Evolutionary conservation across 306 rosid species (phyloP).

Genomic region (Macrotyloma uniflorum): DNA sequence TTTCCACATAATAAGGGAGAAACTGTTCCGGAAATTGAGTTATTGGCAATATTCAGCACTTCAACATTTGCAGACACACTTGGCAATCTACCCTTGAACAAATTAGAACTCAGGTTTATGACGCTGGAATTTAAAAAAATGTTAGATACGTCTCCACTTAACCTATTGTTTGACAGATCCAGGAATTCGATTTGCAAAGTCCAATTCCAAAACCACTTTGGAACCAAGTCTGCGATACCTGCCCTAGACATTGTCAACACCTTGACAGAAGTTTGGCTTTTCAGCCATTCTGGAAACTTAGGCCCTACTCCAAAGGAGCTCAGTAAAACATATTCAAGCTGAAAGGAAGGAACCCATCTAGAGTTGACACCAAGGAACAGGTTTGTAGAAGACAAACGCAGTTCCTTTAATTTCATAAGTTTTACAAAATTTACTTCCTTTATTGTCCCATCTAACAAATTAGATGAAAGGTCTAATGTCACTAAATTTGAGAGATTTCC

Average conservation of each 20-base stretch:
- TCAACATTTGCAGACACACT: slow-evolving; percentile 34
- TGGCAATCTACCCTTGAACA: slow-evolving; percentile 34
- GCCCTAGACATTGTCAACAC: slow-evolving; percentile 32
- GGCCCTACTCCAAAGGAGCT: slow-evolving; percentile 42
- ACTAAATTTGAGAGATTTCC: slow-evolving; percentile 32
- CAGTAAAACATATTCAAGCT: slow-evolving; percentile 20
- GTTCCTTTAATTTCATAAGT: slow-evolving; percentile 26
- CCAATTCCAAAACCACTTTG: slow-evolving; percentile 52
- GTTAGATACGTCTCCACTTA: slow-evolving; percentile 36
- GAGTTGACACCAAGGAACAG: slow-evolving; percentile 31
- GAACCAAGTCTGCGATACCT: slow-evolving; percentile 36
- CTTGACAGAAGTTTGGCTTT: neutral
- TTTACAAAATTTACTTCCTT: slow-evolving; percentile 10
- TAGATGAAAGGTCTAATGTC: slow-evolving; percentile 35
- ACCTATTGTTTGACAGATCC: slow-evolving; percentile 38
- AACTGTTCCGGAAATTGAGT: slow-evolving; percentile 35
- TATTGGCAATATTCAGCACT: slow-evolving; percentile 35
- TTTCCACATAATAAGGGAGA: slow-evolving; percentile 37
- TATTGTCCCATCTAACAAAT: slow-evolving; percentile 35
- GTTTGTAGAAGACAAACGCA: slow-evolving; percentile 35
- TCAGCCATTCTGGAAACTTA: slow-evolving; percentile 49
- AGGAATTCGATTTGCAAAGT: slow-evolving; percentile 23
- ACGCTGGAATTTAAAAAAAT: slow-evolving; percentile 31
- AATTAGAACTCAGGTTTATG: slow-evolving; percentile 37
- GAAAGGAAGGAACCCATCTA: slow-evolving; percentile 43